A percentile compares a stretch with the other conserved stretches of the same genome.
Evolutionary conservation across 148 eudicot genomes (phyloP).

Genomic region (Rhododendron ovatum): DNA sequence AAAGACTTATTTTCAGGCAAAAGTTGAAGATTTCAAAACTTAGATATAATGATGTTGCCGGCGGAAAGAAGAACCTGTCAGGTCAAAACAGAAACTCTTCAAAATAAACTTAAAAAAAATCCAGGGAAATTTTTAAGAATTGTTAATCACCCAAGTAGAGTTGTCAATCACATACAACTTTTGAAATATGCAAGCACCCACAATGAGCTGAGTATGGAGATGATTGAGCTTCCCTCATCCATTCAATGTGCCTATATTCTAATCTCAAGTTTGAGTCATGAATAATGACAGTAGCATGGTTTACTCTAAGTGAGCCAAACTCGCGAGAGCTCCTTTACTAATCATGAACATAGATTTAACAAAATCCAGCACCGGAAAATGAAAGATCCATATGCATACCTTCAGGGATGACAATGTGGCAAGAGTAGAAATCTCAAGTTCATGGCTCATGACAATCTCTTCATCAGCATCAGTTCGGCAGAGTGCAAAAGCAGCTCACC

Average conservation of each 20-base stretch:
- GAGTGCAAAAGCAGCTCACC: conserved; percentile 73
- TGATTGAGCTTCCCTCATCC: background rate
- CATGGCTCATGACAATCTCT: conserved; percentile 30
- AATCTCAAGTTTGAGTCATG: too few relatives aligned
- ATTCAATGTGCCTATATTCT: background rate
- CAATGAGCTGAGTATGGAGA: background rate
- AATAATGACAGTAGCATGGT: background rate
- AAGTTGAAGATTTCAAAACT: background rate
- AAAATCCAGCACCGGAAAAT: background rate
- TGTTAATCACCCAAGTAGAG: background rate
- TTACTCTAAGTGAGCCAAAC: background rate
- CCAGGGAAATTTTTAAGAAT: background rate
- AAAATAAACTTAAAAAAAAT: background rate
- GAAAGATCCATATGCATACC: conserved; percentile 27
- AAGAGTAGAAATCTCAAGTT: conserved; percentile 69
- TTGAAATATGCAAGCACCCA: background rate
- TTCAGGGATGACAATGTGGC: conserved; percentile 61
- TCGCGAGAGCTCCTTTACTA: background rate
- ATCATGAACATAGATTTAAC: background rate
- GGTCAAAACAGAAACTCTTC: background rate
- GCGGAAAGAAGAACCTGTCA: background rate
- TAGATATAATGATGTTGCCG: background rate
- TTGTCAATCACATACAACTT: background rate
- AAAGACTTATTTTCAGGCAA: background rate
- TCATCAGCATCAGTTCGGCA: conserved; percentile 52